Conservation (phyloP, 108 stramenopile species). For the Cyclotella atomus region DNA sequence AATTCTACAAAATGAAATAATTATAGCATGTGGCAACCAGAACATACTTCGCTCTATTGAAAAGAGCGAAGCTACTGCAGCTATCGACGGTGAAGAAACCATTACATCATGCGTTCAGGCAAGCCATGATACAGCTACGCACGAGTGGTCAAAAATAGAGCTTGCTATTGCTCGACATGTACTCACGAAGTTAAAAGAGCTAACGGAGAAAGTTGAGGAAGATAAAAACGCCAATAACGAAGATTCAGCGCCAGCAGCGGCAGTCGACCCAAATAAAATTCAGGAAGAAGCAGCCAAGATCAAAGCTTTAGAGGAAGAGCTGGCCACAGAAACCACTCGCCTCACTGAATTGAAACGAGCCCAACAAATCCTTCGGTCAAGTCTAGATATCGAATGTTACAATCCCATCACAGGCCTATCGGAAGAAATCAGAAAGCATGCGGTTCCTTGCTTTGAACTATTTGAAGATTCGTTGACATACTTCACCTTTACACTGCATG, state of each 20-base stretch:
- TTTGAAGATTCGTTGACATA: constrained; percentile 16
- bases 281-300: constrained; percentile 16
- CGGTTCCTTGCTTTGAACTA: constrained; percentile 6
- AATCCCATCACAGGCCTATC: constrained; percentile 19
- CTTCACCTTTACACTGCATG: constrained; percentile 34
- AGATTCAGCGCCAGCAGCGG: neutral
- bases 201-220: neutral
- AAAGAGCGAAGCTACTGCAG: neutral
- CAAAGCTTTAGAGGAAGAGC: constrained; percentile 31
- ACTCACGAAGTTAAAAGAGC: neutral
- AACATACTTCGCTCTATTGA: neutral
- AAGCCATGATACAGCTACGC: constrained; percentile 1
- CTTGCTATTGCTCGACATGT: neutral
- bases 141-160: constrained; percentile 13
- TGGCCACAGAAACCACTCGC: constrained; percentile 26
- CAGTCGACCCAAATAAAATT: neutral
- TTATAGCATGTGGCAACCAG: neutral
- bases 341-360: constrained; percentile 24
- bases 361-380: constrained; percentile 13
- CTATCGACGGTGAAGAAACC: neutral
- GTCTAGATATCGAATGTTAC: constrained; percentile 29
- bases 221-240: neutral
- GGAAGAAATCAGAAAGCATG: constrained; percentile 18
- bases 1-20: constrained; percentile 27
- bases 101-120: constrained; percentile 6